Evolutionary conservation across 1,139 yeast genomes (phyloP).

Genomic region (Pichia sp.): DNA sequence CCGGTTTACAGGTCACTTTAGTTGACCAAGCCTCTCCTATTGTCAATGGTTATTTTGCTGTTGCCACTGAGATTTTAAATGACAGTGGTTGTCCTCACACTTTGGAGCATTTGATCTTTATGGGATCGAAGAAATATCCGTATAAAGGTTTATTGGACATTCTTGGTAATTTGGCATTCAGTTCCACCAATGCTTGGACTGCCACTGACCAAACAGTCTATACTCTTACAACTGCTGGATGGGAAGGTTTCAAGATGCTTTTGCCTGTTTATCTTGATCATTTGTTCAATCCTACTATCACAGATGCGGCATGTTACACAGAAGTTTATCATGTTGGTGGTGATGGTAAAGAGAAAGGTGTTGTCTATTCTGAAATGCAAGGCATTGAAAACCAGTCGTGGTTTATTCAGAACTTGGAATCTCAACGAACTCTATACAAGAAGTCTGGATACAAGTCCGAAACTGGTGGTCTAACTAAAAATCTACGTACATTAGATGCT

Average conservation of each 20-base stretch:
- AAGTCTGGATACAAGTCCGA: constrained; percentile 83
- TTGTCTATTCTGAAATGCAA: constrained; percentile 96
- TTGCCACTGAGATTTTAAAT: constrained; percentile 82
- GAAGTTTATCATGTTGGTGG: constrained; percentile 96
- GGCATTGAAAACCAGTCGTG: constrained; percentile 81
- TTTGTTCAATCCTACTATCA: constrained; percentile 72
- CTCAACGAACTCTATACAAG: constrained; percentile 55
- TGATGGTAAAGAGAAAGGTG: constrained; percentile 88
- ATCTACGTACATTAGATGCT: constrained; percentile 64
- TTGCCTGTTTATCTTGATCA: constrained; percentile 91
- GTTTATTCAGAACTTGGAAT: constrained; percentile 56
- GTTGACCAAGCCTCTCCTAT: constrained; percentile 80
- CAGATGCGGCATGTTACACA: constrained; percentile 85
- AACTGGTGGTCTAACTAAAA: constrained; percentile 85
- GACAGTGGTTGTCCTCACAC: constrained; percentile 97
- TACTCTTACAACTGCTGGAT: constrained; percentile 87
- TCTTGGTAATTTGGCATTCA: constrained; percentile 76
- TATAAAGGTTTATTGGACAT: constrained; percentile 87
- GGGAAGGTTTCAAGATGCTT: constrained; percentile 85
- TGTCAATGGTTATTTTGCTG: constrained; percentile 90
- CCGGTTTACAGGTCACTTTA: constrained; percentile 77
- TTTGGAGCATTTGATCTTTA: constrained; percentile 84
- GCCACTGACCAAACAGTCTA: constrained; percentile 94
- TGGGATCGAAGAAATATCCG: constrained; percentile 90
- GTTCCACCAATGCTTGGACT: constrained; percentile 96